These are phyloP conservation scores for Monosporozyma yasuniensis DNA, from an alignment of 805 yeast species.

Conservation along the genomic window DNA sequence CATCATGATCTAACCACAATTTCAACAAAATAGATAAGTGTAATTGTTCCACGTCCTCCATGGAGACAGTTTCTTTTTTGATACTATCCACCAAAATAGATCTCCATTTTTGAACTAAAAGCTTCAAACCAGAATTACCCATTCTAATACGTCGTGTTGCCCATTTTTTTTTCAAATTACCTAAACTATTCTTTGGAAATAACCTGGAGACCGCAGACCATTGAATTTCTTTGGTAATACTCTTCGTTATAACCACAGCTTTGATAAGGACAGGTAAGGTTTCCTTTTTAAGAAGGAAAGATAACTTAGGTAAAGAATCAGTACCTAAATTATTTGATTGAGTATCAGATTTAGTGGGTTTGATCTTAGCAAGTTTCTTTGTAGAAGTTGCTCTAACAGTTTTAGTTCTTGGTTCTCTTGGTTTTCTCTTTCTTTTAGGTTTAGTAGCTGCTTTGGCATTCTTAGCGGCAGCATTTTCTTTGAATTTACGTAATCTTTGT, in stretches of 20 bases:
- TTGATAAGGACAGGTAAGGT: constrained; percentile 46
- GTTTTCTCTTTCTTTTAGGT: constrained; percentile 1
- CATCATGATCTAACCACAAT: constrained; percentile 57
- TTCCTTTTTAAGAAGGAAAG: constrained; percentile 27
- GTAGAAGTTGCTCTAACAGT: not conserved
- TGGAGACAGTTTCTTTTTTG: constrained; percentile 42
- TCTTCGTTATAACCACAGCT: constrained; percentile 57
- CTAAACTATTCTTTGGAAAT: constrained; percentile 36
- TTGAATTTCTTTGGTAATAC: constrained; percentile 51
- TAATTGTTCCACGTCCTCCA: constrained; percentile 41
- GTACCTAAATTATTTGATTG: not conserved
- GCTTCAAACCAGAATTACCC: constrained; percentile 52
- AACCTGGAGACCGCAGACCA: constrained; percentile 53
- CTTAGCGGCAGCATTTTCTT: not conserved
- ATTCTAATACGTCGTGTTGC: constrained; percentile 42
- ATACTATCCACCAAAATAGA: constrained; percentile 51
- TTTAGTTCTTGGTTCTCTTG: constrained; percentile 1
- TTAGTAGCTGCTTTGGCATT: not conserved
- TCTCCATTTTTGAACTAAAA: constrained; percentile 55
- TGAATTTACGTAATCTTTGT: constrained; percentile 21
- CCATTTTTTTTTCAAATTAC: constrained; percentile 58
- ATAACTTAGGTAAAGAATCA: not conserved
- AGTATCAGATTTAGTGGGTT: not conserved
- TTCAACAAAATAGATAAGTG: constrained; percentile 46
- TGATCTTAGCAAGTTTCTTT: not conserved